Base-by-base conservation (phyloP, 73 alveolate species). In the Uronychia binucleata region DNA sequence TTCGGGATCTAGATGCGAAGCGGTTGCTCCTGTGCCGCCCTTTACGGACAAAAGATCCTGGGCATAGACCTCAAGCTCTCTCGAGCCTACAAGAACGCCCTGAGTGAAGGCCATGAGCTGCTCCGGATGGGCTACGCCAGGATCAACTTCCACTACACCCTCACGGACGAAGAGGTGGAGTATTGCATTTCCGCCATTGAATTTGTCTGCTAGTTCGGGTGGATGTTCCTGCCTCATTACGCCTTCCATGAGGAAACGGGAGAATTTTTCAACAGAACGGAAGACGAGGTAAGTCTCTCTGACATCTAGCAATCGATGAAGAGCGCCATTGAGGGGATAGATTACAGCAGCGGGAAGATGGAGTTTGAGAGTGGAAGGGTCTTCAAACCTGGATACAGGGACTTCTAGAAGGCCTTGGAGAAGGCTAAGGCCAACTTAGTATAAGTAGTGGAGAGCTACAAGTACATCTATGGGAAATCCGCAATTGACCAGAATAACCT, bases 1-100 rank as follows among this genome's bases (percentile, higher is more conserved):
- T 97, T 97, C 89, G 99, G 99, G 0, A 93, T 97, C 67, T 94
- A 97, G 83, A 84, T 95, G 30, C 82, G 99, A 80, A 95, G 98
- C 29, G 99, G 99, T 1, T 97, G 99, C 74, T 94, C 97, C 29
- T 97, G 99, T 85, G 98, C 99, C 30, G 95, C 97, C 0, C 91
- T 95, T 28, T 97, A 94, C 88, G 98, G 98, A 0, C 95, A 93
- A 80, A 79, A 77, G 77, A 86, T 97, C 30, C 83, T 97, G 58
- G 98, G 97, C 35, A 90, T 93, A 30, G 92, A 86, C 84, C 81
- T 85, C 0, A 75, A 85, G 25, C 80, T 75, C 26, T 59, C 94
- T 25, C 79, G 91, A 84, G 93, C 90, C 81, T 85, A 85, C 57
- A 88, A 93, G 77, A 80, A 96, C 35, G 91, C 93, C 26, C 76